Conservation (phyloP, 345 rosid genomes). For the Iberis pinnata region DNA sequence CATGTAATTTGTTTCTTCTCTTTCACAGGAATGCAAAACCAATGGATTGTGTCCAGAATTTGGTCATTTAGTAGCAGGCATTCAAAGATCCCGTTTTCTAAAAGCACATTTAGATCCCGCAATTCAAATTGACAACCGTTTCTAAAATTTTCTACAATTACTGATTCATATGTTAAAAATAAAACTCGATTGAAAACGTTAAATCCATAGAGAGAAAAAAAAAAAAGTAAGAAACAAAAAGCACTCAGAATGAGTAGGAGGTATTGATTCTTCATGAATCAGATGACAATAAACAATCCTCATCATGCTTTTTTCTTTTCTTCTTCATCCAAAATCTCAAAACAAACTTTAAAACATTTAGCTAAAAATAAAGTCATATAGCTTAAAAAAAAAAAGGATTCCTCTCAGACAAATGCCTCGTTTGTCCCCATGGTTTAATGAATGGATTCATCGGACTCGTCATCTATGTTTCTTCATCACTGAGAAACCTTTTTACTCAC, state of each 20-base stretch:
- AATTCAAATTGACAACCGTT: too few species aligned
- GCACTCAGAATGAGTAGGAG: slow-evolving; percentile 70
- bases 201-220: too few species aligned
- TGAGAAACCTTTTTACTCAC: slow-evolving; percentile 35
- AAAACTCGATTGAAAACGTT: too few species aligned
- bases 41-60: too few species aligned
- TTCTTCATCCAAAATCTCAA: not conserved
- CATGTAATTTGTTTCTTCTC: too few species aligned
- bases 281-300: slow-evolving; percentile 36
- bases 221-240: not conserved
- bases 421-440: slow-evolving; percentile 51
- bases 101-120: too few species aligned
- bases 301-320: slow-evolving; percentile 25
- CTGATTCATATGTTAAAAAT: too few species aligned
- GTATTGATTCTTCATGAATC: slow-evolving; percentile 32
- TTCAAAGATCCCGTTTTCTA: too few species aligned
- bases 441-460: slow-evolving; percentile 69
- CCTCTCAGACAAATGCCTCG: slow-evolving; percentile 82
- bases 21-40: too few species aligned
- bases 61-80: too few species aligned
- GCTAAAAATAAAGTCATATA: not conserved
- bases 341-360: not conserved
- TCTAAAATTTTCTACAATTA: too few species aligned
- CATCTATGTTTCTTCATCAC: slow-evolving; percentile 52
- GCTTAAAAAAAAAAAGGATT: not conserved